Percentiles rank a stretch among this genome's conserved stretches.
These are phyloP conservation scores for Colletotrichum sidae DNA, from an alignment of 2,329 filamentous ascomycete species.

Conservation along the genomic window DNA sequence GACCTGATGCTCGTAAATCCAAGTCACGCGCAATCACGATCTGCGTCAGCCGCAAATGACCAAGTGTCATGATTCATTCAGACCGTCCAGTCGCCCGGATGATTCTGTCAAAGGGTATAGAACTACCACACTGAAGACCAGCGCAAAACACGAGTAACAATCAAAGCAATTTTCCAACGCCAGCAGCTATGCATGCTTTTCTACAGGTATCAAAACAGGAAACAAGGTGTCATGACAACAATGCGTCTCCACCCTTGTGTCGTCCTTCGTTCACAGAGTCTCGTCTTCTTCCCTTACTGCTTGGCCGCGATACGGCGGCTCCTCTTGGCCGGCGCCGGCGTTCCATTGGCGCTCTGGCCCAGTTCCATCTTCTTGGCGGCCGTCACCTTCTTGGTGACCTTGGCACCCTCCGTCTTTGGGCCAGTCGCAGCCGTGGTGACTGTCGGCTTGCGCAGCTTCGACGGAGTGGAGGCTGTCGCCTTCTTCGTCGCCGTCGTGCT, in stretches of 20 bases:
- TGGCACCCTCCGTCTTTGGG: slow-evolving; percentile 46
- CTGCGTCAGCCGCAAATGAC: too few species aligned
- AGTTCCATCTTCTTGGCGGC: slow-evolving; percentile 30
- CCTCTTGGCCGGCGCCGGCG: slow-evolving; percentile 22
- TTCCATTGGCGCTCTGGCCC: slow-evolving; percentile 30
- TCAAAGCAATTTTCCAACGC: background rate
- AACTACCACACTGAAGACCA: background rate
- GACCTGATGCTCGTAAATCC: too few species aligned
- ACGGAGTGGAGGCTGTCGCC: background rate
- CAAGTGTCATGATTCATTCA: too few species aligned
- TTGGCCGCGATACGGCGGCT: slow-evolving; percentile 20
- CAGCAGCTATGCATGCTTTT: slow-evolving; percentile 16
- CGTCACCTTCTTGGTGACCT: slow-evolving; percentile 41
- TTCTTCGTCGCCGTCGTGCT: background rate
- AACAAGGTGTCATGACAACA: background rate
- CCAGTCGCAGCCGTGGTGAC: background rate
- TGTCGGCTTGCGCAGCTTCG: slow-evolving; percentile 23
- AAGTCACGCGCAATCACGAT: too few species aligned
- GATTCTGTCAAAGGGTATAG: too few species aligned
- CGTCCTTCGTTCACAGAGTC: background rate
- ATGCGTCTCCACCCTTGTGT: slow-evolving; percentile 4
- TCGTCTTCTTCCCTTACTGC: slow-evolving; percentile 1
- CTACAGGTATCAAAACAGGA: background rate
- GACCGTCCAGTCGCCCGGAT: too few species aligned
- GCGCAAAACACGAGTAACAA: background rate